Percentiles rank a stretch among this genome's conserved stretches.
Conservation (phyloP, 176 grass and related monocot genomes). For the Aegilops longissima region DNA sequence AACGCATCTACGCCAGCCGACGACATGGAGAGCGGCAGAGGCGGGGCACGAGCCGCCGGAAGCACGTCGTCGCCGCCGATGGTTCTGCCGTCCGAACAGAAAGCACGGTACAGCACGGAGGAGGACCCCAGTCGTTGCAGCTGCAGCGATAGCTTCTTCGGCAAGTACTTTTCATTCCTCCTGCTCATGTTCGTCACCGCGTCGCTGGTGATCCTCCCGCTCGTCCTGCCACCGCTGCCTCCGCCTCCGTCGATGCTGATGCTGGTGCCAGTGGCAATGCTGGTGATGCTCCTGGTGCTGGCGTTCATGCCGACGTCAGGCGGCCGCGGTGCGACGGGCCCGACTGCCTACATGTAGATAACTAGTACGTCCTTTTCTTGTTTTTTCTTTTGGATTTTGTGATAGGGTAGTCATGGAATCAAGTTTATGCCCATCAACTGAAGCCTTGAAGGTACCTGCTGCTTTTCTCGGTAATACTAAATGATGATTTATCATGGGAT, state of each 20-base stretch:
- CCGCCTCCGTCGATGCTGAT: slow-evolving; percentile 81
- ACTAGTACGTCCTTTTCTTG: not conserved
- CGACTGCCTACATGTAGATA: slow-evolving; percentile 30
- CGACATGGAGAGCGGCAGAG: slow-evolving; percentile 34
- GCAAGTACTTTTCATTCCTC: slow-evolving; percentile 52
- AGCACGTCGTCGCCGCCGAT: not conserved
- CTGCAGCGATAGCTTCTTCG: not conserved
- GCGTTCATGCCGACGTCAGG: slow-evolving; percentile 61
- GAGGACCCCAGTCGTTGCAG: not conserved
- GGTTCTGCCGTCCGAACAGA: slow-evolving; percentile 2
- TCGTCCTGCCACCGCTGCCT: slow-evolving; percentile 76
- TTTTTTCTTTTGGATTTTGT: slow-evolving; percentile 23
- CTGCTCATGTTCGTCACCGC: slow-evolving; percentile 65
- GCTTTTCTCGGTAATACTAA: not conserved
- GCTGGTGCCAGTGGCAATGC: slow-evolving; percentile 72
- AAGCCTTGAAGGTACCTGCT: not conserved
- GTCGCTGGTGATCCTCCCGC: slow-evolving; percentile 75
- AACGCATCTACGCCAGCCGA: not conserved
- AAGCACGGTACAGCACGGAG: not conserved
- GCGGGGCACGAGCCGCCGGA: not conserved
- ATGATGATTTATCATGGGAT: not conserved
- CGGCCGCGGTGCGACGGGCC: slow-evolving; percentile 7
- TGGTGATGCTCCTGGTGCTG: slow-evolving; percentile 56
- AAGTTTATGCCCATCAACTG: not conserved
- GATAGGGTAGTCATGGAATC: not conserved